Evolutionary conservation across 345 rosid species (phyloP).

Genomic region (Eutrema heterophyllum): DNA sequence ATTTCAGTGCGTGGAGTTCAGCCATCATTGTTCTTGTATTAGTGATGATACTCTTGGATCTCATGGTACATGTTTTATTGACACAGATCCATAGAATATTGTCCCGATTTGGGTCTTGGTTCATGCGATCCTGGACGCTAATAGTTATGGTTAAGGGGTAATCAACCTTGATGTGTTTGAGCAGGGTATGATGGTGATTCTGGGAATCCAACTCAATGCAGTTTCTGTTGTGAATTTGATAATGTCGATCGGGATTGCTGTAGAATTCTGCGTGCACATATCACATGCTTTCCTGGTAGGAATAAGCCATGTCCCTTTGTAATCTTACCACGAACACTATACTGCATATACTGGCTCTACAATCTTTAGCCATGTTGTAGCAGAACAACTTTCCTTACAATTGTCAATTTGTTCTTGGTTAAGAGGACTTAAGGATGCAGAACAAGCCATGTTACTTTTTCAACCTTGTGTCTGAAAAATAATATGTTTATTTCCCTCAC

Average conservation of each 20-base stretch:
- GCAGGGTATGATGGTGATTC: slow-evolving; percentile 93
- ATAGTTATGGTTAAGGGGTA: background rate
- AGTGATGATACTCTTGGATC: slow-evolving; percentile 81
- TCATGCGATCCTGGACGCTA: slow-evolving; percentile 7
- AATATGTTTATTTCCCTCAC: slow-evolving; percentile 8
- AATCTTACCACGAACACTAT: slow-evolving; percentile 10
- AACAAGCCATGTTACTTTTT: slow-evolving; percentile 8
- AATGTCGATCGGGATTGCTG: slow-evolving; percentile 94
- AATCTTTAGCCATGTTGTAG: slow-evolving; percentile 3
- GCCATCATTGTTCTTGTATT: slow-evolving; percentile 71
- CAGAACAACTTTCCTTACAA: background rate
- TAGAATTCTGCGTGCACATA: slow-evolving; percentile 93
- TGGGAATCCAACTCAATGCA: slow-evolving; percentile 89
- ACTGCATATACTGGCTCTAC: slow-evolving; percentile 2
- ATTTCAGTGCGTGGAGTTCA: slow-evolving; percentile 82
- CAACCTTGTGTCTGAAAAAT: background rate
- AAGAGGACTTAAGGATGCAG: slow-evolving; percentile 3
- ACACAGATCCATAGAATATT: background rate
- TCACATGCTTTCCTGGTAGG: slow-evolving; percentile 87
- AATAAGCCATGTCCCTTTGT: slow-evolving; percentile 21
- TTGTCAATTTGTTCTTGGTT: background rate
- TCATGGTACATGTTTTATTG: slow-evolving; percentile 55
- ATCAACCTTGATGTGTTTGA: slow-evolving; percentile 20
- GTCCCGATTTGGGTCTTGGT: slow-evolving; percentile 1
- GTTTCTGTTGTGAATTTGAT: slow-evolving; percentile 91